Conservation (phyloP, 1,139 yeast genomes). For the Geotrichum fermentans region DNA sequence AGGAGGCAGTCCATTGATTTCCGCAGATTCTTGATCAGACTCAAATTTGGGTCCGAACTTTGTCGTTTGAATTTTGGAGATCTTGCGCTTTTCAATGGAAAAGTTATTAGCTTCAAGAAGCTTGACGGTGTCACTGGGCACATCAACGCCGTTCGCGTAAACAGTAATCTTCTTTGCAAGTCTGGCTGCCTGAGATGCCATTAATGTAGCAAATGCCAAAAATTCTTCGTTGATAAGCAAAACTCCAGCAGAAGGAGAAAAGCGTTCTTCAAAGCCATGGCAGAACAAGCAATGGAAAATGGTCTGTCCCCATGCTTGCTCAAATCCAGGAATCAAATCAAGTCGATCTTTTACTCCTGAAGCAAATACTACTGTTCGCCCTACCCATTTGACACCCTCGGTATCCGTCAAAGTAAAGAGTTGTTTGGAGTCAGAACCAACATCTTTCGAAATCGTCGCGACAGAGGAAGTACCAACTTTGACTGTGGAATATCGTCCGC, state of each 20-base stretch:
- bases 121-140: not conserved
- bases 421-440: not conserved
- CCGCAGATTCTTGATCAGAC: not conserved
- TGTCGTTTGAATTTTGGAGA: not conserved
- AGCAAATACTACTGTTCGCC: slow-evolving; percentile 8
- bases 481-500: slow-evolving; percentile 13
- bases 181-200: slow-evolving; percentile 10
- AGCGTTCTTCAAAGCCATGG: slow-evolving; percentile 14
- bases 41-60: not conserved
- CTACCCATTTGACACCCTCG: slow-evolving; percentile 11
- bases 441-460: not conserved
- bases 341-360: slow-evolving; percentile 7
- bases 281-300: slow-evolving; percentile 15
- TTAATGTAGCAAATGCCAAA: not conserved
- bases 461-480: slow-evolving; percentile 11
- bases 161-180: slow-evolving; percentile 9
- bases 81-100: not conserved
- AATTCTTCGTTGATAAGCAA: not conserved
- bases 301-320: slow-evolving; percentile 13
- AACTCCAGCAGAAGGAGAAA: slow-evolving; percentile 8
- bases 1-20: not conserved
- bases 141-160: slow-evolving; percentile 7
- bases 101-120: not conserved
- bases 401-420: not conserved
- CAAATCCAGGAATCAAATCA: slow-evolving; percentile 6